Conservation (phyloP, 805 yeast species). For the Hanseniaspora nectarophila region DNA sequence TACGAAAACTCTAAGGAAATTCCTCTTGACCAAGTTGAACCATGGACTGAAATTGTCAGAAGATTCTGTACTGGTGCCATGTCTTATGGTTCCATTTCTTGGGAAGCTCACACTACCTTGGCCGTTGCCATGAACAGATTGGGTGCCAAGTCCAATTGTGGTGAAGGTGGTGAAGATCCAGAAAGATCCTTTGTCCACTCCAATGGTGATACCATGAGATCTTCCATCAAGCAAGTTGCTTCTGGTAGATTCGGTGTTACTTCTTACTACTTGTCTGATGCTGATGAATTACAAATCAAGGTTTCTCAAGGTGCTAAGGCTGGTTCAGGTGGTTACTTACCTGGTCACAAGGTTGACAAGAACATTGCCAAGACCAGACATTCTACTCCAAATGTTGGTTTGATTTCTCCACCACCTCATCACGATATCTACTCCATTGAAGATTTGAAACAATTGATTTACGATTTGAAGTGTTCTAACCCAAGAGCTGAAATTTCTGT, state of each 20-base stretch:
- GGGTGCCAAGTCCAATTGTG: conserved; percentile 96
- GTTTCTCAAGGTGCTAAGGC: conserved; percentile 99
- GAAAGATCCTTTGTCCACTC: conserved; percentile 69
- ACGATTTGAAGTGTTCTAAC: conserved; percentile 91
- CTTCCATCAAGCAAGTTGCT: conserved; percentile 96
- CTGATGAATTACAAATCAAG: conserved; percentile 94
- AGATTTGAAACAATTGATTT: conserved; percentile 90
- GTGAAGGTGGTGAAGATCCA: conserved; percentile 98
- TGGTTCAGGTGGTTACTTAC: conserved; percentile 98
- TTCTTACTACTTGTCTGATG: conserved; percentile 83
- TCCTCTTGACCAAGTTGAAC: conserved; percentile 96
- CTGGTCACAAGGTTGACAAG: conserved; percentile 81
- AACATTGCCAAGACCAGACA: conserved; percentile 90
- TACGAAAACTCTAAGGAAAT: conserved; percentile 57
- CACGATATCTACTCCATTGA: conserved; percentile 97
- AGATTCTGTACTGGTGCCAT: conserved; percentile 98
- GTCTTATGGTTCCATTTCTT: conserved; percentile 97
- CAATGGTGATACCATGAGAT: conserved; percentile 95
- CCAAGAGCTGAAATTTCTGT: conserved; percentile 96
- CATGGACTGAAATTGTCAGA: conserved; percentile 97
- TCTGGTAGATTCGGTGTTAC: conserved; percentile 98
- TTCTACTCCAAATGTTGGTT: conserved; percentile 92
- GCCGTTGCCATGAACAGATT: conserved; percentile 98
- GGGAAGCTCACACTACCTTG: conserved; percentile 95
- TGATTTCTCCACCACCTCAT: conserved; percentile 97